These are phyloP conservation scores for Fusarium hostae DNA, from an alignment of 2,329 filamentous ascomycete genomes.

Conservation along the genomic window DNA sequence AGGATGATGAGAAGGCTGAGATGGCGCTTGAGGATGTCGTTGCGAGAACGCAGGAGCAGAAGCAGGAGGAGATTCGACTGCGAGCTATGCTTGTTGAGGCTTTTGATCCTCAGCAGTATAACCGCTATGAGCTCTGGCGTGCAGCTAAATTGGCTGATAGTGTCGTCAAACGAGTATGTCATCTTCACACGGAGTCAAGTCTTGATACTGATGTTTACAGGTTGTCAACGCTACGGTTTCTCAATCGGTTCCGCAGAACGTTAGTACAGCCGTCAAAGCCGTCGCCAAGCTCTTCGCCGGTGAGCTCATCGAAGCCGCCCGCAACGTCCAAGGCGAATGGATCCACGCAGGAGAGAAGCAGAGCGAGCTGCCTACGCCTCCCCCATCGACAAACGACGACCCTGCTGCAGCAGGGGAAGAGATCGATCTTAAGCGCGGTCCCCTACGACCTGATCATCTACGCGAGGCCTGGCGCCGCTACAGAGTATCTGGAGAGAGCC, in stretches of 20 bases:
- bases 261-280: conserved; percentile 79
- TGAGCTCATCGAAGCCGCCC: conserved; percentile 78
- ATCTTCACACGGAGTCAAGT: background rate
- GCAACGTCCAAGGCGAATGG: conserved; percentile 79
- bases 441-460: conserved; percentile 78
- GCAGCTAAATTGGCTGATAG: conserved; percentile 75
- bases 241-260: conserved; percentile 78
- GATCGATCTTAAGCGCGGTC: conserved; percentile 57
- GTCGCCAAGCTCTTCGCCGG: conserved; percentile 82
- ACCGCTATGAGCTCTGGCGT: conserved; percentile 77
- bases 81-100: conserved; percentile 71
- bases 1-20: conserved; percentile 66
- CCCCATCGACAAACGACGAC: conserved; percentile 49
- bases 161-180: conserved; percentile 72
- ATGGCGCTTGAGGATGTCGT: conserved; percentile 68
- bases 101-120: conserved; percentile 74
- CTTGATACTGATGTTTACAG: conserved; percentile 48
- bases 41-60: conserved; percentile 73
- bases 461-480: conserved; percentile 78
- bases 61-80: conserved; percentile 68
- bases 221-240: conserved; percentile 84
- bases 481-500: conserved; percentile 70
- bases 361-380: conserved; percentile 60
- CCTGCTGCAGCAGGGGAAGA: conserved; percentile 45
- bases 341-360: conserved; percentile 68